Conservation (phyloP, 306 rosid genomes). For the Inga laurina region DNA sequence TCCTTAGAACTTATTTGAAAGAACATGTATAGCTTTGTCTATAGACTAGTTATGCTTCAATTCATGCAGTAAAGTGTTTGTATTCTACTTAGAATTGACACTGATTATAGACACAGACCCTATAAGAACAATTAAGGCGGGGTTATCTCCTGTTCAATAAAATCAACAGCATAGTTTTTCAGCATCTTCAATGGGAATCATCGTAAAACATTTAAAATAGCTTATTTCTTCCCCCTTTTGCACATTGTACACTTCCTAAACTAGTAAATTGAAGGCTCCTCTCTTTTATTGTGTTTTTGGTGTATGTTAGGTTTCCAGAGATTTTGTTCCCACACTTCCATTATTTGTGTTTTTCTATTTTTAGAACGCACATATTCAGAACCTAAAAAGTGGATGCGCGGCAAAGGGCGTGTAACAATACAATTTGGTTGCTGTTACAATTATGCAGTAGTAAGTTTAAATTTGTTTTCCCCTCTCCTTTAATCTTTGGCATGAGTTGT, state of each 20-base stretch:
- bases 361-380: conserved; percentile 58
- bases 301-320: background rate
- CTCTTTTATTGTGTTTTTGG: background rate
- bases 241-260: background rate
- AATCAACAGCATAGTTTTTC: too few relatives aligned
- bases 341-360: conserved; percentile 3
- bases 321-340: conserved; percentile 15
- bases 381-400: conserved; percentile 74
- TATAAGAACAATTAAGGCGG: background rate
- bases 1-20: conserved; percentile 10
- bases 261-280: background rate
- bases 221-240: background rate
- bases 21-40: background rate
- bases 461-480: background rate
- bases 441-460: conserved; percentile 51
- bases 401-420: conserved; percentile 64
- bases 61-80: background rate
- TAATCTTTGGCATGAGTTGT: background rate
- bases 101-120: background rate
- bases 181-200: too few relatives aligned
- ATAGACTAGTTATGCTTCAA: background rate
- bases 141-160: background rate
- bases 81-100: background rate
- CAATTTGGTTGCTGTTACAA: conserved; percentile 79
- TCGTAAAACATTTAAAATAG: background rate